A percentile compares a stretch with the other conserved stretches of the same genome.
Evolutionary conservation across 148 eudicot species (phyloP).

Genomic region (Silene latifolia): DNA sequence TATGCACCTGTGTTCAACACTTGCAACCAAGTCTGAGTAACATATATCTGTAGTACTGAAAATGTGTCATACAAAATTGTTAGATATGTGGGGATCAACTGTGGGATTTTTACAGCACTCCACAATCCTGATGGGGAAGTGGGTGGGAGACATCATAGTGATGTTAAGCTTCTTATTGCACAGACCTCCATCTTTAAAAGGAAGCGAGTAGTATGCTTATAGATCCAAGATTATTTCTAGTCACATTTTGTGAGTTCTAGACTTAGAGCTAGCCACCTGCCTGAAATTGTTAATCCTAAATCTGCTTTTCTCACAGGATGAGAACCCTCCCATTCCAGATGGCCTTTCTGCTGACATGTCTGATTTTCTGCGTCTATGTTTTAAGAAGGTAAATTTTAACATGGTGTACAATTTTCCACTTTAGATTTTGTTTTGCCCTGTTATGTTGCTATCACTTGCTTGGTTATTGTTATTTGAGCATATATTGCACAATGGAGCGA

Average conservation of each 20-base stretch:
- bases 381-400: constrained; percentile 68
- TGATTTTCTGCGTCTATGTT: constrained; percentile 87
- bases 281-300: not conserved
- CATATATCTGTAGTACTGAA: not conserved
- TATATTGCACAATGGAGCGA: not conserved
- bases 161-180: not conserved
- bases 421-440: not conserved
- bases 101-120: not conserved
- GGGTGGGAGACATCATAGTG: not conserved
- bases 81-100: not conserved
- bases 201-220: constrained; percentile 4
- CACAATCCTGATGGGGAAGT: not conserved
- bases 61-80: not conserved
- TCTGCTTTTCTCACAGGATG: constrained; percentile 59
- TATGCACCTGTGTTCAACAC: not conserved
- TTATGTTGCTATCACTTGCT: not conserved
- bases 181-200: not conserved
- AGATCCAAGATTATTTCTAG: not conserved
- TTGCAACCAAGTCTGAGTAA: not conserved
- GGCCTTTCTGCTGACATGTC: constrained; percentile 81
- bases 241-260: not conserved
- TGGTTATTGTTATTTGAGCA: not conserved
- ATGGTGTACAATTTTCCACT: not conserved
- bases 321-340: constrained; percentile 95
- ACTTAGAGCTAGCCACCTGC: not conserved